Base-by-base conservation (phyloP, 2,329 filamentous ascomycete genomes). In the Coniosporium uncinatum region DNA sequence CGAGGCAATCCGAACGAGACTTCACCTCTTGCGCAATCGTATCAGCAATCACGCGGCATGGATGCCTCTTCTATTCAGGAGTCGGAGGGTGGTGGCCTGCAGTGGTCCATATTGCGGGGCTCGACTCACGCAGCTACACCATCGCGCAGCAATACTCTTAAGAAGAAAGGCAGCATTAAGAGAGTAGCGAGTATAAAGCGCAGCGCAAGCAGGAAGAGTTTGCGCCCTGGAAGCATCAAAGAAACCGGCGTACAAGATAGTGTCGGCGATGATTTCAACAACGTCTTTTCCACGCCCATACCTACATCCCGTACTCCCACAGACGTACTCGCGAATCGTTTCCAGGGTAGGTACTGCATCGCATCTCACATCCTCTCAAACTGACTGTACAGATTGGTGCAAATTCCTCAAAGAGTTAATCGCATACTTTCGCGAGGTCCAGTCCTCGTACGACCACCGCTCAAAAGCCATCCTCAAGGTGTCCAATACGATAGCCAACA, bases 401-500 rank as follows among this genome's bases (percentile, higher is more conserved):
- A 95, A 95, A 69, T 77, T 96, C 14, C 76, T 98, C 40, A 97
- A 97, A 61, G 90, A 96, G 51, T 74, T 97, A 35, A 95, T 97
- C 50, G 71, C 85, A 42, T 97, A 95, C 62, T 97, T 96, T 61
- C 83, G 88, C 53, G 93, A 97, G 61, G 81, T 97, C 36, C 88
- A 95, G 58, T 78, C 77, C 39, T 87, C 90, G 37, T 96, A 96
- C 62, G 91, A 98, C 56, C 76, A 83, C 42, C 82, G 86, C 46
- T 78, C 86, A 21, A 97, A 96, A 61, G 79, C 84, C 5, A 72
- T 95, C 4, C 62, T 88, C 44, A 95, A 94, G 52, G 78, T 95
- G 6, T 83, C 86, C 41, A 90, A 90, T 54, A 78, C 89, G 14
- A 79, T 94, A 53, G 89, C 88, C 63, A 95, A 89, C 56, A 85